Percentiles rank a stretch among this genome's conserved stretches.
Conservation (phyloP, 805 yeast genomes). For the Ogataea ganodermae region DNA sequence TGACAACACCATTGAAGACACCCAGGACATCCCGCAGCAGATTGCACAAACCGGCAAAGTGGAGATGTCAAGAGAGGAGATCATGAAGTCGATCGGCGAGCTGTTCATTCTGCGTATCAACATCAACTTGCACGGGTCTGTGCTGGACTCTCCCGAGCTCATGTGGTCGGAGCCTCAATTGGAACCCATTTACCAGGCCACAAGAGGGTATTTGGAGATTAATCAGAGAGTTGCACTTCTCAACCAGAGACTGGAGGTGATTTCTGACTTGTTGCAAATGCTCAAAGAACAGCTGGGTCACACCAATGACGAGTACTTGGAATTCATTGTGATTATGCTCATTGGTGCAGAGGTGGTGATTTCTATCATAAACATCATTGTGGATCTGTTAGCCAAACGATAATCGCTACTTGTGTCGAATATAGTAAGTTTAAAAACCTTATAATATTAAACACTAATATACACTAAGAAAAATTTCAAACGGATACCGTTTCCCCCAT, state of each 20-base stretch:
- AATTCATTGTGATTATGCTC: conserved; percentile 83
- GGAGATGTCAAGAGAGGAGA: conserved; percentile 89
- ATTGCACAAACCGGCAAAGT: conserved; percentile 94
- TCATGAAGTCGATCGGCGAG: conserved; percentile 97
- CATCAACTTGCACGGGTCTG: conserved; percentile 82
- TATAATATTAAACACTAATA: conserved; percentile 30
- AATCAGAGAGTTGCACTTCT: conserved; percentile 88
- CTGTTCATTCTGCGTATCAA: conserved; percentile 83
- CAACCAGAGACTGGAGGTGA: conserved; percentile 91
- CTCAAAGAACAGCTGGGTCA: conserved; percentile 96
- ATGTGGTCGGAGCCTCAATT: conserved; percentile 99
- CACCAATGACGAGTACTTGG: conserved; percentile 89
- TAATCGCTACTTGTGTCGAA: background rate
- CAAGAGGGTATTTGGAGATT: conserved; percentile 92
- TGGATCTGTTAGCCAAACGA: conserved; percentile 32
- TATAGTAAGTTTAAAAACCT: conserved; percentile 16
- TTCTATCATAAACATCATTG: conserved; percentile 75
- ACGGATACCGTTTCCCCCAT: conserved; percentile 16
- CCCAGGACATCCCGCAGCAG: conserved; percentile 95
- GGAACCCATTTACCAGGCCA: conserved; percentile 96
- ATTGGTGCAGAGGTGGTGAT: conserved; percentile 93
- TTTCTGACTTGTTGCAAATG: conserved; percentile 91
- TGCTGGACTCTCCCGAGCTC: conserved; percentile 92
- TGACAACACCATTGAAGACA: conserved; percentile 94
- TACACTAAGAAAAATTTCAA: conserved; percentile 24